A percentile compares a stretch with the other conserved stretches of the same genome.
Conservation (phyloP, 257 asterid genomes). For the Solanum corneliomulleri region DNA sequence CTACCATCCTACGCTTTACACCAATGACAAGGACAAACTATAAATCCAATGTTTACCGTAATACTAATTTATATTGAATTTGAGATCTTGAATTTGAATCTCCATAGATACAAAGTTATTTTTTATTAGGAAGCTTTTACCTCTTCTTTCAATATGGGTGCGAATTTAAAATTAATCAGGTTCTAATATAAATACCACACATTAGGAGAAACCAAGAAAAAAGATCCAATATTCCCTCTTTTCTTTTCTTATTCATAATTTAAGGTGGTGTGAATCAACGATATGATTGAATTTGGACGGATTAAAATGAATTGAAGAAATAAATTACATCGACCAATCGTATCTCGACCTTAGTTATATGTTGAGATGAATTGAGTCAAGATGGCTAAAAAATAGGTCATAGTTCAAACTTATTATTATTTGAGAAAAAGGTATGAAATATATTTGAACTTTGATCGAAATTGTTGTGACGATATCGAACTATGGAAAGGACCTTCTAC, state of each 20-base stretch:
- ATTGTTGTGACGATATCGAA: too few species aligned
- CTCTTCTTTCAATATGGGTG: accelerated
- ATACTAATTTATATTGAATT: too few species aligned
- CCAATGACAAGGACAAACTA: background rate
- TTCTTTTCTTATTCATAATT: background rate
- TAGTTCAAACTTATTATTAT: background rate
- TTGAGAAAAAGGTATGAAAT: too few species aligned
- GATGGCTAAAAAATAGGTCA: background rate
- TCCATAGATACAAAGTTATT: too few species aligned
- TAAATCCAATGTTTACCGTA: background rate
- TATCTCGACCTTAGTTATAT: background rate
- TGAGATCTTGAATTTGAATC: accelerated
- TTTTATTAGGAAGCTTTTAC: too few species aligned
- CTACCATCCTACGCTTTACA: background rate
- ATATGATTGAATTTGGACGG: background rate
- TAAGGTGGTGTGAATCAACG: background rate
- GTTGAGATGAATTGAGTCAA: background rate
- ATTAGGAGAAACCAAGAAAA: background rate
- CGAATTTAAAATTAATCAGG: background rate
- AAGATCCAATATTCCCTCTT: background rate
- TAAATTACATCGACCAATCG: background rate
- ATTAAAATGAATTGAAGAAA: background rate
- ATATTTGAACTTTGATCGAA: too few species aligned
- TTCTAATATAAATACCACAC: background rate
- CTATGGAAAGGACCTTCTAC: too few species aligned